phyloP scores from a whole-genome alignment of 306 rosid genomes.

The Alnus rubra region DNA sequence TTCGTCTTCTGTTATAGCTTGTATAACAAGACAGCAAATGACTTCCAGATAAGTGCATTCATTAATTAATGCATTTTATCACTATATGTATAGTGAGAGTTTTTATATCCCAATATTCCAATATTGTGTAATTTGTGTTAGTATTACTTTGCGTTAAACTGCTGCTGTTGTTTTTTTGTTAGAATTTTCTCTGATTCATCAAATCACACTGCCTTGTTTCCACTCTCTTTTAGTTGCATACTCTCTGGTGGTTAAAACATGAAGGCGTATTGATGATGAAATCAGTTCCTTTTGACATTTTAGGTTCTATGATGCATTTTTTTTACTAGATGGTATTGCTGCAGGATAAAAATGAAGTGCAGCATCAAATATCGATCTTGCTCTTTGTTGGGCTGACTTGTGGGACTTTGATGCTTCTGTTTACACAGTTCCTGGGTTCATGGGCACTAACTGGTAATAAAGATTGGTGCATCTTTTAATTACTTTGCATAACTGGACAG shows the following conservation, averaged over 20 bases:
- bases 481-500: slow-evolving; percentile 4
- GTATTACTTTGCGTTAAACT: not conserved
- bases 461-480: slow-evolving; percentile 16
- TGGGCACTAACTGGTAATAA: slow-evolving; percentile 69
- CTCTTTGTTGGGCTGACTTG: slow-evolving; percentile 81
- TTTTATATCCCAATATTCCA: not conserved
- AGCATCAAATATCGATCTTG: slow-evolving; percentile 68
- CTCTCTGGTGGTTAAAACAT: not conserved
- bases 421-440: slow-evolving; percentile 69
- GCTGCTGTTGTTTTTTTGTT: not conserved
- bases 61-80: slow-evolving; percentile 9
- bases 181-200: not conserved
- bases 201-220: not conserved
- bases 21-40: not conserved
- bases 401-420: slow-evolving; percentile 77
- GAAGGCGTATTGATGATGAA: not conserved
- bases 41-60: not conserved
- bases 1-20: not conserved
- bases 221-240: not conserved
- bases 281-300: slow-evolving; percentile 20
- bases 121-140: not conserved
- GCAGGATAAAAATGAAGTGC: slow-evolving; percentile 87
- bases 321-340: slow-evolving; percentile 16
- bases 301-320: slow-evolving; percentile 15
- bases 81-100: not conserved